Base-by-base conservation (phyloP, 208 protist species). In the Leishmania mexicana region DNA sequence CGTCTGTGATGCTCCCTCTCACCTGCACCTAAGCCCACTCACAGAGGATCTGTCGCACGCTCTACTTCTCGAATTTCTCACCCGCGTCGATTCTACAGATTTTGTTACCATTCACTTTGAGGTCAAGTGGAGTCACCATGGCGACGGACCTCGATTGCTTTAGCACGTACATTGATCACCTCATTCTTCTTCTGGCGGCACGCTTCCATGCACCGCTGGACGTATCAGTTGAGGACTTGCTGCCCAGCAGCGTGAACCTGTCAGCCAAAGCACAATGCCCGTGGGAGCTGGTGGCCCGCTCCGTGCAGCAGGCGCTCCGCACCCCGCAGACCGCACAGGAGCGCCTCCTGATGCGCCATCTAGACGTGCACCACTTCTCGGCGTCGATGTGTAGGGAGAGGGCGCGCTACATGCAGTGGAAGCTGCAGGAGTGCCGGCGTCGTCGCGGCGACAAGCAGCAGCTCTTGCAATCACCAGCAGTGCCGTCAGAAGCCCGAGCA, bases 161-260 rank as follows among this genome's bases (percentile, higher is more conserved):
- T 67, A 92, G 85, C 79, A 76, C 72, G 15, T 97, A 96, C 79
- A 89, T 97, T 79, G 95, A 97, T 76, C 88, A 97, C 76, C 94
- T 94, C 65, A 96, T 97, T 81, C 70, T 97, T 21, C 81, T 97
- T n/a, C 87, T 96, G 28, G 91, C 91, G 31, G 92, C 90, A 3
- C 93, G 95, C 76, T 96, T 94, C 81, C 74, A 90, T 73, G 91
- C 90, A 2, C 85, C 92, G 13, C 76, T 95, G 15, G 82, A 92
- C 31, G 71, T 78, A n/a, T 75, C 70, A 10, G 54, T 53, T 15
- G 65, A 80, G 13, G 80, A 83, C 2, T 35, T 84, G 51, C 76
- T 85, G 2, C 11, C 81, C 1, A 78, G 72, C 58, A 76, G 45
- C 6, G n/a, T 51, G 42, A 87, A 35, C 15, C 19, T 35, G 8